Conservation (phyloP, 2,329 filamentous ascomycete genomes). For the Thielaviopsis euricoi region DNA sequence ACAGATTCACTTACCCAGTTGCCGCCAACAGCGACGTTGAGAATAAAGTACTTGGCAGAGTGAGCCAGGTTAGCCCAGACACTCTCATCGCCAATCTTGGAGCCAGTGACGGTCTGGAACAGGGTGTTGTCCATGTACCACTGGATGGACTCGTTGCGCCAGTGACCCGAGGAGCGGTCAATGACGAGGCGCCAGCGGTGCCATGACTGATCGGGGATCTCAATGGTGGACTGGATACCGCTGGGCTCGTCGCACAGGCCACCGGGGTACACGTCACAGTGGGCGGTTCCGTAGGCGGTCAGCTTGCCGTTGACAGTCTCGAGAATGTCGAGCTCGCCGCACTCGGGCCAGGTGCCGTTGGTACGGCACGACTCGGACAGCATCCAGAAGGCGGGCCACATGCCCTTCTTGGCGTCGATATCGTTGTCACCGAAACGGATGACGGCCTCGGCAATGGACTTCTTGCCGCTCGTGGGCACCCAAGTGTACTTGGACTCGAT, state of each 20-base stretch:
- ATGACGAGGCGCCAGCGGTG: conserved; percentile 34
- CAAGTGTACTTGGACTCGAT: conserved; percentile 33
- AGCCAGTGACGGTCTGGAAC: conserved; percentile 28
- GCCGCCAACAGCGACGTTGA: conserved; percentile 40
- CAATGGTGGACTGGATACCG: conserved; percentile 23
- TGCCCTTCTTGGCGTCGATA: conserved; percentile 29
- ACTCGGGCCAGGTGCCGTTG: conserved; percentile 32
- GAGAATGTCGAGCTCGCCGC: conserved; percentile 42
- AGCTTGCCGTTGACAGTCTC: conserved; percentile 35
- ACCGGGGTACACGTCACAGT: conserved; percentile 30
- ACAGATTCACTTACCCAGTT: conserved; percentile 26
- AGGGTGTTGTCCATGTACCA: conserved; percentile 31
- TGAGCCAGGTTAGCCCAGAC: conserved; percentile 35
- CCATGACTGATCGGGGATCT: conserved; percentile 25
- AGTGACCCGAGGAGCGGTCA: conserved; percentile 30
- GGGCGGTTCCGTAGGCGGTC: conserved; percentile 31
- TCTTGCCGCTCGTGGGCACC: conserved; percentile 27
- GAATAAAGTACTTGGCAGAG: conserved; percentile 32
- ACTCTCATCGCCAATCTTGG: conserved; percentile 25
- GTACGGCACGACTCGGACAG: conserved; percentile 32
- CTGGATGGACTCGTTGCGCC: conserved; percentile 30
- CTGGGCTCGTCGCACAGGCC: conserved; percentile 35
- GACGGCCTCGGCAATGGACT: conserved; percentile 29
- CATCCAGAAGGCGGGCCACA: conserved; percentile 45
- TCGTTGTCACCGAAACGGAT: conserved; percentile 30